These are phyloP conservation scores for Forsythia suspensa DNA, from an alignment of 257 asterid genomes.

Conservation along the genomic window DNA sequence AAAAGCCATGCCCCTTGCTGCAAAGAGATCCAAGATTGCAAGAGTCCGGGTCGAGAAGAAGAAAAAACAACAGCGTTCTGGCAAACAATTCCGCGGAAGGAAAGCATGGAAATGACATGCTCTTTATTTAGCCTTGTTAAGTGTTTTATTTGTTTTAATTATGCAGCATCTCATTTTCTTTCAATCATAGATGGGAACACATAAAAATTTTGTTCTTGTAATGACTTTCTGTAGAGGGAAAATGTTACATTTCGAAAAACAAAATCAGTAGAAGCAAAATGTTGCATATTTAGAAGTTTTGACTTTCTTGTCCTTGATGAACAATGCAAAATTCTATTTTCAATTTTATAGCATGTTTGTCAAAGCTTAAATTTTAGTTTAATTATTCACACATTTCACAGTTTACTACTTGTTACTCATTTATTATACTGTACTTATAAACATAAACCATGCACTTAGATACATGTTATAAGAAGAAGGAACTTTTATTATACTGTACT, in stretches of 20 bases:
- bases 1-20: slow-evolving; percentile 73
- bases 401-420: too few species aligned
- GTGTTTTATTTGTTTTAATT: not conserved
- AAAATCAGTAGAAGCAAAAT: not conserved
- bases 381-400: too few species aligned
- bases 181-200: not conserved
- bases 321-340: not conserved
- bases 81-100: slow-evolving; percentile 85
- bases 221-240: not conserved
- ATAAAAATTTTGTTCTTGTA: not conserved
- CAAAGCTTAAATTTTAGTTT: too few species aligned
- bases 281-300: slow-evolving; percentile 18
- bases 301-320: slow-evolving; percentile 27
- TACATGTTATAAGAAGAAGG: too few species aligned
- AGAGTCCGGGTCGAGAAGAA: slow-evolving; percentile 52
- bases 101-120: slow-evolving; percentile 83
- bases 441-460: too few species aligned
- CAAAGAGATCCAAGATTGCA: slow-evolving; percentile 55
- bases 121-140: not conserved
- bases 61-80: slow-evolving; percentile 38
- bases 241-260: not conserved
- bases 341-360: not conserved
- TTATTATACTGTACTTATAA: too few species aligned
- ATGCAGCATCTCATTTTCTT: not conserved
- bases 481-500: too few species aligned